phyloP scores from a whole-genome alignment of 2,329 filamentous ascomycete genomes.

The Calonectria naviculata region DNA sequence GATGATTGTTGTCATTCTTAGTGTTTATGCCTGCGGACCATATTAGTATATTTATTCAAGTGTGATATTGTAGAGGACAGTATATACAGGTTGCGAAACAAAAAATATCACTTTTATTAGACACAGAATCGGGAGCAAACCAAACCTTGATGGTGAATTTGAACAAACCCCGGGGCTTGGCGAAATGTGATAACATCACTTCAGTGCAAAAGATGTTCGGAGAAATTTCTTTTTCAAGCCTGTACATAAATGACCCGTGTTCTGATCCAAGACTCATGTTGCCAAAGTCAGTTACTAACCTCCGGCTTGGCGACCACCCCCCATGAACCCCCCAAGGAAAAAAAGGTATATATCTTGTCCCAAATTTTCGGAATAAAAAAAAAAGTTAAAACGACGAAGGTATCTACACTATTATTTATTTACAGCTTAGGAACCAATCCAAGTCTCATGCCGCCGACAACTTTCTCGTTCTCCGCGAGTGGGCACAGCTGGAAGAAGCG shows the following conservation, averaged over 20 bases:
- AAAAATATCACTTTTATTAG: background rate
- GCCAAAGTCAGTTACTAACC: background rate
- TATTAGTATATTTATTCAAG: background rate
- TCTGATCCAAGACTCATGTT: background rate
- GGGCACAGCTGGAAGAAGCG: conserved; percentile 77
- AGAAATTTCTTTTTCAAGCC: background rate
- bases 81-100: background rate
- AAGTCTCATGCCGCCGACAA: conserved; percentile 64
- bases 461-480: conserved; percentile 66
- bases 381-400: conserved; percentile 13
- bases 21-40: background rate
- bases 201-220: background rate
- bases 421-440: conserved; percentile 66
- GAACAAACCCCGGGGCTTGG: background rate
- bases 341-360: background rate
- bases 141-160: background rate
- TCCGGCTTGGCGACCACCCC: background rate
- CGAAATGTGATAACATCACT: background rate
- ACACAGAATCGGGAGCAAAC: too few relatives aligned
- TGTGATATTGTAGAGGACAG: conserved; percentile 4
- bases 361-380: background rate
- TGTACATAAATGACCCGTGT: background rate
- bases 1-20: background rate
- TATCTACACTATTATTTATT: background rate
- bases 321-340: background rate